These are phyloP conservation scores for Candida orba DNA, from an alignment of 805 yeast genomes.

Conservation along the genomic window DNA sequence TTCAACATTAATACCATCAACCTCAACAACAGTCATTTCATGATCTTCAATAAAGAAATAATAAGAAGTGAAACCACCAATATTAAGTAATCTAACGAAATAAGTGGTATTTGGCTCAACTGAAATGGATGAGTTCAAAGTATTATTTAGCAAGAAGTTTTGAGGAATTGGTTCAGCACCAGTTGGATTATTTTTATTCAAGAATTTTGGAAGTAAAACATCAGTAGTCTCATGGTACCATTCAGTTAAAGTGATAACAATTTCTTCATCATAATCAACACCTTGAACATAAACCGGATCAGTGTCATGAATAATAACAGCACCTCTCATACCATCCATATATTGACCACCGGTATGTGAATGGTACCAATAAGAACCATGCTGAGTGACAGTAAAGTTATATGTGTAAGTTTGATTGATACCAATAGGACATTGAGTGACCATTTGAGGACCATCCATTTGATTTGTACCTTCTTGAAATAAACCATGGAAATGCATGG, in stretches of 20 bases:
- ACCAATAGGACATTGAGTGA: slow-evolving; percentile 42
- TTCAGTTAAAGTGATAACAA: slow-evolving; percentile 61
- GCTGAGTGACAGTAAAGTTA: slow-evolving; percentile 34
- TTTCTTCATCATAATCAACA: slow-evolving; percentile 70
- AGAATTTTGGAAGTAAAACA: slow-evolving; percentile 45
- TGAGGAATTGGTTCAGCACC: slow-evolving; percentile 98
- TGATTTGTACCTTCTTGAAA: slow-evolving; percentile 39
- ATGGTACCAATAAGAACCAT: slow-evolving; percentile 53
- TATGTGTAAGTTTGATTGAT: slow-evolving; percentile 36
- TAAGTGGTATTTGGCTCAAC: slow-evolving; percentile 86
- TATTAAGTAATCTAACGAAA: slow-evolving; percentile 69
- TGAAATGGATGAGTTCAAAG: slow-evolving; percentile 65
- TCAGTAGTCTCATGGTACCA: slow-evolving; percentile 72
- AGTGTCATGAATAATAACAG: slow-evolving; percentile 51
- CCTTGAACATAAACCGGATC: slow-evolving; percentile 46
- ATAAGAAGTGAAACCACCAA: slow-evolving; percentile 90
- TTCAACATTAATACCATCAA: slow-evolving; percentile 84
- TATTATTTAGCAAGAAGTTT: slow-evolving; percentile 69
- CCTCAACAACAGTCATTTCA: slow-evolving; percentile 76
- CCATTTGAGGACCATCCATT: slow-evolving; percentile 44
- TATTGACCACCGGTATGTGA: slow-evolving; percentile 41
- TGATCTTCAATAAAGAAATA: slow-evolving; percentile 87
- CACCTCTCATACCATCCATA: slow-evolving; percentile 43
- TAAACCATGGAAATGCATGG: slow-evolving; percentile 49
- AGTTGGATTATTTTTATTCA: slow-evolving; percentile 79